Evolutionary conservation across 192 early-diverging fungal genomes (phyloP).

Genomic region (Backusella liffmaniae): DNA sequence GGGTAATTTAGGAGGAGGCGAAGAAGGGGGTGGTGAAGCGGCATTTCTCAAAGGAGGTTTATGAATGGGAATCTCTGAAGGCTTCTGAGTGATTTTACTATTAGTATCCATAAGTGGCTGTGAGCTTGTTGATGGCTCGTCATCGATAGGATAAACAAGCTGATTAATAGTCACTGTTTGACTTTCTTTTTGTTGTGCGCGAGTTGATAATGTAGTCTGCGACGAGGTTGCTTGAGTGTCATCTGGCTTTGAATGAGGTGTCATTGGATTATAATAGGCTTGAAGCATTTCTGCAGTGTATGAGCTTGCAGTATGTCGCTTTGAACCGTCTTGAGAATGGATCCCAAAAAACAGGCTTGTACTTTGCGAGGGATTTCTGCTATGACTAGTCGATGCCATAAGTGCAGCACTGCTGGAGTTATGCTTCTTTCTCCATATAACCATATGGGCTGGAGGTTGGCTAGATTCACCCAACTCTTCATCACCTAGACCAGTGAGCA

Average conservation of each 20-base stretch:
- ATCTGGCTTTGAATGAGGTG: neutral
- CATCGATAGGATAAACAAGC: neutral
- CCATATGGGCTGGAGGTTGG: slow-evolving; percentile 6
- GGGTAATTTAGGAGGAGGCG: slow-evolving; percentile 1
- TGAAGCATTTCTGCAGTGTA: neutral
- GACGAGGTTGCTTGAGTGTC: neutral
- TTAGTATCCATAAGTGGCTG: neutral
- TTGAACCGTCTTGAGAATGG: neutral
- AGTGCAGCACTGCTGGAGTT: neutral
- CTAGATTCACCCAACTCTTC: slow-evolving; percentile 17
- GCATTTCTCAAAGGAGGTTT: neutral
- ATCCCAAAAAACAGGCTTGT: neutral
- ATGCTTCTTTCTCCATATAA: neutral
- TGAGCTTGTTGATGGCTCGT: neutral
- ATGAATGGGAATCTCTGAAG: neutral
- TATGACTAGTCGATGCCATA: neutral
- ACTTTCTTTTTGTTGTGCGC: neutral
- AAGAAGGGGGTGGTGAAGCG: neutral
- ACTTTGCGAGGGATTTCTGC: neutral
- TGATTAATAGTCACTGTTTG: neutral
- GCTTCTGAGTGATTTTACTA: neutral
- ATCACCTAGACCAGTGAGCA: slow-evolving; percentile 14
- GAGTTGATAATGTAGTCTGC: neutral
- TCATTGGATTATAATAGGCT: neutral
- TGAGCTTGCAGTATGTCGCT: neutral